A percentile compares a stretch with the other conserved stretches of the same genome.
Evolutionary conservation across 2,329 filamentous ascomycete species (phyloP).

Genomic region (Biscogniauxia sp.): DNA sequence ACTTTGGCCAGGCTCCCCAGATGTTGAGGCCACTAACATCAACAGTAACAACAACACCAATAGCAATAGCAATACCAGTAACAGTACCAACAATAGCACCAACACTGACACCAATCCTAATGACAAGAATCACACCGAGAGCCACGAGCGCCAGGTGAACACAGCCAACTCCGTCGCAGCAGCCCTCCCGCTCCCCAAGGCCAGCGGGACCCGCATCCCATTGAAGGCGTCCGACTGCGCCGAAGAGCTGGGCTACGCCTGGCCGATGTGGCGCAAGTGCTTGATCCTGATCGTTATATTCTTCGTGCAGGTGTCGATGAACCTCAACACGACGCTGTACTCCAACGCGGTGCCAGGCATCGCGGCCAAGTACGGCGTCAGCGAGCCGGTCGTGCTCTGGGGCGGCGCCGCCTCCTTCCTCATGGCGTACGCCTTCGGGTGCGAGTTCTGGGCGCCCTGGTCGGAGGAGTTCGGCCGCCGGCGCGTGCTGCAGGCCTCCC

Average conservation of each 20-base stretch:
- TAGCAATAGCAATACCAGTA: too few species aligned
- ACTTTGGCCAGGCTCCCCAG: too few species aligned
- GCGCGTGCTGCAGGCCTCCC: slow-evolving; percentile 66
- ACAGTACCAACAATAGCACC: too few species aligned
- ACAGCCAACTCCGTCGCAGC: background rate
- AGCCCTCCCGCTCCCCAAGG: too few species aligned
- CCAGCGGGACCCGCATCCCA: too few species aligned
- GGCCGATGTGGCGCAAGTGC: slow-evolving; percentile 63
- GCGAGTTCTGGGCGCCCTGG: slow-evolving; percentile 84
- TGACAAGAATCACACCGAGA: too few species aligned
- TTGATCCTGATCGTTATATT: slow-evolving; percentile 65
- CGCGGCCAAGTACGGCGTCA: slow-evolving; percentile 62
- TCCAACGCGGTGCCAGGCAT: slow-evolving; percentile 66
- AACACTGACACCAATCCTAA: too few species aligned
- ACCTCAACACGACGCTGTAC: slow-evolving; percentile 72
- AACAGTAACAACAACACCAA: too few species aligned
- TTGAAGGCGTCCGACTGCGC: slow-evolving; percentile 59
- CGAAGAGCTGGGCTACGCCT: slow-evolving; percentile 60
- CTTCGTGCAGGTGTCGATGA: slow-evolving; percentile 70
- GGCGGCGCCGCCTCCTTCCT: slow-evolving; percentile 72
- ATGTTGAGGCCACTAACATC: too few species aligned
- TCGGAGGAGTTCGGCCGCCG: slow-evolving; percentile 78
- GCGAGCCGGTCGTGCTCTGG: slow-evolving; percentile 62
- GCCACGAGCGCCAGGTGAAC: background rate
- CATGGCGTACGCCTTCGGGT: slow-evolving; percentile 76